Evolutionary conservation across 2,329 filamentous ascomycete genomes (phyloP), one percentile per base, ranked within the genome.

Genomic region (Pseudogymnoascus sp.): DNA sequence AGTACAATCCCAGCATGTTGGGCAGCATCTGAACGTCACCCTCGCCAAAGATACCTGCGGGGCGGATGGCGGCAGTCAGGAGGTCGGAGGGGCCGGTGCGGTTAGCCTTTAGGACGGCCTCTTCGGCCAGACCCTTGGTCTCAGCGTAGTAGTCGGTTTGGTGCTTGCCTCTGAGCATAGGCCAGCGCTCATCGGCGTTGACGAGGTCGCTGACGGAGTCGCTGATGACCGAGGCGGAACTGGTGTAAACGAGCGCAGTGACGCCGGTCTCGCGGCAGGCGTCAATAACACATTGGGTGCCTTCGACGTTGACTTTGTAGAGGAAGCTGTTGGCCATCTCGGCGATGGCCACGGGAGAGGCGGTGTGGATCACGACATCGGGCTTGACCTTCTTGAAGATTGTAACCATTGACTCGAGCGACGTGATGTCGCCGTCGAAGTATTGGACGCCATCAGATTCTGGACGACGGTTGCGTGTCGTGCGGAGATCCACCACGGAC

Each of bases 291-390:
- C 88, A 86, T 65, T 79, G 80, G 12, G 94, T 97, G 59, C 93
- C 93, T 59, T 91, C 87, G 59, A 96, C 87, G 73, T 97, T 99
- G 71, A 97, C 89, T 72, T 86, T 87, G 68, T 84, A 83, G 72
- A 94, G 88, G 35, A 90, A 75, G 68, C 79, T 74, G 70, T 81
- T 74, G 70, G 77, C 75, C 72, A 78, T 69, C 69, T 73, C 74
- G 75, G 81, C 76, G 71, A 82, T 80, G 62, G 77, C 79, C 22
- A 79, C 74, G 38, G 90, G 89, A 34, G 87, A 90, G 18, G 93
- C 94, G 2, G 92, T 96, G 75, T 99, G 93, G 69, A 97, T 87
- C 59, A 99, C 90, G 12, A 95, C 83, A 70, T 91, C 86, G 18
- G 93, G 92, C 68, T 81, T 82, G 60, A 86, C 79, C 65, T 84